Conservation (phyloP, 768 basidiomycete genomes). For the Termitomyces sp. region DNA sequence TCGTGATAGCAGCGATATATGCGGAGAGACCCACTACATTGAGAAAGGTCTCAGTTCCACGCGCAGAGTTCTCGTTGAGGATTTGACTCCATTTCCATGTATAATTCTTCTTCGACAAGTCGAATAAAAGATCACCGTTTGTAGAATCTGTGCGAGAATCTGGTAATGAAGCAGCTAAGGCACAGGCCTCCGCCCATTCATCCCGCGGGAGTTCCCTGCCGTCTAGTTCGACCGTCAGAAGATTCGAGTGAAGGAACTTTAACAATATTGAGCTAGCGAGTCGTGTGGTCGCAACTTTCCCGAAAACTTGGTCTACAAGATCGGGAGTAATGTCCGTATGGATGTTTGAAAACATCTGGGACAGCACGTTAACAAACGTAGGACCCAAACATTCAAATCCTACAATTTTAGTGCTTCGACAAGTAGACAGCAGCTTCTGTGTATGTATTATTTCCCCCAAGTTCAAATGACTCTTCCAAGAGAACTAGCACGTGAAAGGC, state of each 20-base stretch:
- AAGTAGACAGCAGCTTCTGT: no score
- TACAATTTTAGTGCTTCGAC: no score
- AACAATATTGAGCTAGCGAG: background rate
- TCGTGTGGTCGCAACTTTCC: background rate
- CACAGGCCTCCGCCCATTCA: background rate
- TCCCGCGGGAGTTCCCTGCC: background rate
- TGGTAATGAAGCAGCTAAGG: background rate
- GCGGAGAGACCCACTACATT: background rate
- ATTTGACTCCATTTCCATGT: background rate
- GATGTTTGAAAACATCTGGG: background rate
- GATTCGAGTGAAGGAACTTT: background rate
- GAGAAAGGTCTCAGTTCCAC: background rate
- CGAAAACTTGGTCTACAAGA: background rate
- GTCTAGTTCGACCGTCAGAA: background rate
- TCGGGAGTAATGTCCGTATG: background rate
- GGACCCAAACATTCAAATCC: no score
- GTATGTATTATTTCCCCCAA: no score
- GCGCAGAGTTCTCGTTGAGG: background rate
- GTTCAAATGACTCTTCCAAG: no score
- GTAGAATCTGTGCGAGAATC: background rate
- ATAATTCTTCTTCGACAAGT: background rate
- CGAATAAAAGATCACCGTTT: background rate
- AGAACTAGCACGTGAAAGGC: no score
- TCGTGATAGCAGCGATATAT: background rate
- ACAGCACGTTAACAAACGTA: no score